Evolutionary conservation across 495 filamentous ascomycete genomes (phyloP), one percentile per base, ranked within the genome.

Genomic region (Podospora sp.): DNA sequence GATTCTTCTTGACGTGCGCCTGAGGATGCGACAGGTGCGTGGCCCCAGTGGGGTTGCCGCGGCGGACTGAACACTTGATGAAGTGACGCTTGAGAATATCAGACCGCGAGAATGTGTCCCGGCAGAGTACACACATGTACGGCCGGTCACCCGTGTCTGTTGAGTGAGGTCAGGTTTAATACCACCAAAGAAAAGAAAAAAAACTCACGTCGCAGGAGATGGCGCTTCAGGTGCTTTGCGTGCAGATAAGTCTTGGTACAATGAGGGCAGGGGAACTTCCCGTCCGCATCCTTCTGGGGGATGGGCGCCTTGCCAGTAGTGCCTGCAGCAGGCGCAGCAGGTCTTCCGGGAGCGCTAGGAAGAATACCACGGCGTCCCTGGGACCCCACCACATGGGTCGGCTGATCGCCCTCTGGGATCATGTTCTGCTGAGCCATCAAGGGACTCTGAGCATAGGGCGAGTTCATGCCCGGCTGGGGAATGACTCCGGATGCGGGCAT

Each of bases 71-170:
- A 80, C 95, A 99, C 80, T 99, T 99, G 76, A 96, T 92, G 78
- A 99, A 99, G 78, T 99, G 95, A 66, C 95, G 90, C 82, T 99
- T 99, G 76, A 99, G 81, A 69, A 99, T 99, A 77, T 99, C 95
- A 82, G 92, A 96, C 75, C 95, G 89, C 26, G 94, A 97, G 81
- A 99, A 99, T n/a, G 92, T 97, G 78, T 99, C 95, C 76, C 93
- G 91, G 82, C 95, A 99, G 52, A 99, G 85, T 67, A 93, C 90
- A 81, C 95, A 99, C 87, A 92, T 92, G 82, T 99, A 99, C 27
- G 95, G 95, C 61, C 95, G 91, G 76, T 96, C 93, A 71, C 95
- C 95, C 66, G 95, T 97, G 80, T 99, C 93, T 96, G 69, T 27
- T 40, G 67, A 61, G 62, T 27, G 66, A 29, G 25, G 40, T 63